Evolutionary conservation across 2,329 filamentous ascomycete genomes (phyloP).

Genomic region (Septoria petroselini): DNA sequence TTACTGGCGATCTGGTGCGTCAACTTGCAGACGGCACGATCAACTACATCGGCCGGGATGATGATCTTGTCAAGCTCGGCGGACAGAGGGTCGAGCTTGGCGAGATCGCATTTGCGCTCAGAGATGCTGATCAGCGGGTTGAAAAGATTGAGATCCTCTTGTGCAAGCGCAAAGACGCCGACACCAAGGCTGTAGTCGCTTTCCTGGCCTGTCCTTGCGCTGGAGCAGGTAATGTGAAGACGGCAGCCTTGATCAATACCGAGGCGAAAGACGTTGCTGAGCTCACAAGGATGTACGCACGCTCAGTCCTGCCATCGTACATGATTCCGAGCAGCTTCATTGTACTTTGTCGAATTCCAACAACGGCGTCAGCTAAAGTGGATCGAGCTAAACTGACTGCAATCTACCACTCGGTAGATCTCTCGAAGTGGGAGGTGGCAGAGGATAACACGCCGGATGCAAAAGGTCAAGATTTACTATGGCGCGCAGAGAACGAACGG

Average conservation of each 20-base stretch:
- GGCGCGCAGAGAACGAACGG: conserved; percentile 9
- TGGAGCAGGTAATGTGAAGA: background rate
- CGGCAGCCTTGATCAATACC: background rate
- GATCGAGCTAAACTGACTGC: conserved; percentile 16
- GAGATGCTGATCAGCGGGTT: conserved; percentile 14
- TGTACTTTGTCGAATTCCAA: conserved; percentile 14
- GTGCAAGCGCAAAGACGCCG: conserved; percentile 11
- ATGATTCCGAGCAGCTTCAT: conserved; percentile 20
- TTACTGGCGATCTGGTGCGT: conserved; percentile 29
- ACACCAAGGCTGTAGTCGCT: conserved; percentile 15
- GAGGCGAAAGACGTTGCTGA: conserved; percentile 11
- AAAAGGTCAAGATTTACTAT: background rate
- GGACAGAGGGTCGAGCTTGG: conserved; percentile 73
- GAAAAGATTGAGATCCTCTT: conserved; percentile 18
- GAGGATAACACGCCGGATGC: background rate
- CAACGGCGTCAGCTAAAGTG: conserved; percentile 18
- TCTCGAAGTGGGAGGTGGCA: conserved; percentile 7
- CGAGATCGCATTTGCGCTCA: conserved; percentile 57
- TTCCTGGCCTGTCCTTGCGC: conserved; percentile 19
- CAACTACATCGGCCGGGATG: conserved; percentile 63
- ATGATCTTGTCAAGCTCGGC: conserved; percentile 74
- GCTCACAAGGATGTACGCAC: conserved; percentile 9
- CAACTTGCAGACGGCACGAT: conserved; percentile 39
- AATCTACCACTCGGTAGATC: conserved; percentile 14
- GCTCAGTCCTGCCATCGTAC: conserved; percentile 13